Base-by-base conservation (phyloP, 192 early-diverging fungal species). In the Borealophlyctis nickersoniae region DNA sequence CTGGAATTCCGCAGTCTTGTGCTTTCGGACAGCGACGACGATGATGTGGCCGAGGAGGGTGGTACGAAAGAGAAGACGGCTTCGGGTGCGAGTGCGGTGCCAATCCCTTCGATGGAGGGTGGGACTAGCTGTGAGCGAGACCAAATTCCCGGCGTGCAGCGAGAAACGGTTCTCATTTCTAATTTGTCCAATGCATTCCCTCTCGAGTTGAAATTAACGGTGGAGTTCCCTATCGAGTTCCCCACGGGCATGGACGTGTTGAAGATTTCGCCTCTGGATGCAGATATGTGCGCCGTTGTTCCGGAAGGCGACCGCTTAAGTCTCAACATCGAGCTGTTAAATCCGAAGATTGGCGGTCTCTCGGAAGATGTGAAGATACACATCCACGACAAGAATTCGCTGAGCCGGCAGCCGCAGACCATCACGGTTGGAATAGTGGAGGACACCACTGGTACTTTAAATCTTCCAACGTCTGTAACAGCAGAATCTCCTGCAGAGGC, bases 161-260 rank as follows among this genome's bases (percentile, higher is more conserved):
- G 57, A 16, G 79, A 78, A 22, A 56, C 61, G 23, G 57, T 93
- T 19, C 66, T 62, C 2, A 64, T 94, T 2, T 79, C 72, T 3
- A 94, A 94, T 60, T 64, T 89, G 39, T 90, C 87, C 0, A 63
- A 54, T 19, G 80, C 70, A 24, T 82, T 85, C 62, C 80, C 86
- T 0, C 64, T 92, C 7, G 82, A 77, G 27, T 88, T 92, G 58
- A 77, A 88, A 58, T 81, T 88, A 11, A 73, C 77, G 14, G 52
- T 92, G 29, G 90, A 92, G 60, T 87, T 84, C 2, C 92, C 92
- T 0, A 76, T 89, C 50, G 92, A 93, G 67, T 77, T 92, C 53
- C 79, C 81, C 5, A 70, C 73, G n/a, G 67, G 66, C 5, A 61
- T 66, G 34, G 78, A 87, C 52, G 65, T 91, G 16, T 71, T 93